Percentiles rank a stretch among this genome's conserved stretches.
phyloP scores from a whole-genome alignment of 257 asterid genomes.

The Ilex aquifolium region DNA sequence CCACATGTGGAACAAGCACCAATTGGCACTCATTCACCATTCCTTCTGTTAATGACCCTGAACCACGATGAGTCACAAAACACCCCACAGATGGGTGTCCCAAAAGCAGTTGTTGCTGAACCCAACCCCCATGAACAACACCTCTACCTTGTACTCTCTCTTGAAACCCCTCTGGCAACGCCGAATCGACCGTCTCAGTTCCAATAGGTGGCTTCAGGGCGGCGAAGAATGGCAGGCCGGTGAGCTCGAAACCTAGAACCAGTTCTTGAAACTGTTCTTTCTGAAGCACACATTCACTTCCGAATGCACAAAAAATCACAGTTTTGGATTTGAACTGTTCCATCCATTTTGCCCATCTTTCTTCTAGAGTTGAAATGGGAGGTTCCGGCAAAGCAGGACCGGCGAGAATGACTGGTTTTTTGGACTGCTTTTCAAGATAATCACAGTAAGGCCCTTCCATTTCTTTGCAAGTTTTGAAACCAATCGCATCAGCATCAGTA shows the following conservation, averaged over 20 bases:
- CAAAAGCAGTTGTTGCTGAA: constrained; percentile 28
- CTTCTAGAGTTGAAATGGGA: constrained; percentile 16
- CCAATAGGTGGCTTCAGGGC: constrained; percentile 29
- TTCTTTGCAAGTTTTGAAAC: constrained; percentile 37
- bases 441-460: constrained; percentile 32
- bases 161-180: constrained; percentile 20
- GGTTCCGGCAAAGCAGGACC: constrained; percentile 41
- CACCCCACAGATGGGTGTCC: constrained; percentile 24
- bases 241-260: constrained; percentile 25
- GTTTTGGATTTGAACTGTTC: constrained; percentile 24
- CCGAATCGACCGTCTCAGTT: constrained; percentile 14
- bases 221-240: constrained; percentile 25
- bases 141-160: constrained; percentile 23
- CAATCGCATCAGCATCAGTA: constrained; percentile 29
- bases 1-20: too few relatives aligned
- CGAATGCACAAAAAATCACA: constrained; percentile 39
- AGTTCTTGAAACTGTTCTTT: too few relatives aligned
- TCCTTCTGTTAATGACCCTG: too few relatives aligned
- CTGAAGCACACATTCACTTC: constrained; percentile 37
- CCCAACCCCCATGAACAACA: constrained; percentile 27
- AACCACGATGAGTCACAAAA: too few relatives aligned
- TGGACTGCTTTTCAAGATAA: constrained; percentile 28
- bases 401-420: constrained; percentile 32
- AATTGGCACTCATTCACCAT: too few relatives aligned
- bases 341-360: constrained; percentile 33